phyloP scores from a whole-genome alignment of 306 rosid species.

The Mucuna pruriens region DNA sequence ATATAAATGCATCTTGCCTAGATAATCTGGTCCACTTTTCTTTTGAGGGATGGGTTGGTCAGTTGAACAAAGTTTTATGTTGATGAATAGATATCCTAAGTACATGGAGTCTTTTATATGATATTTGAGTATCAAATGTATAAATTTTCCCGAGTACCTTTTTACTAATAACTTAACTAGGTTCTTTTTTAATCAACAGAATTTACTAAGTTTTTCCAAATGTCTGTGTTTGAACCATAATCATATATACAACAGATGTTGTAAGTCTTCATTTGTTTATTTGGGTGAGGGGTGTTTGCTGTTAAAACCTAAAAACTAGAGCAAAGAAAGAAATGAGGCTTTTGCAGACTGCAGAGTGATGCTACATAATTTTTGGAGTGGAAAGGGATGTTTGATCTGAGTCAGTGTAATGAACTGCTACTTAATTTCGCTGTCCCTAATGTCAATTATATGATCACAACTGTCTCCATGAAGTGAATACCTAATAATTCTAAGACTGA shows the following conservation, averaged over 20 bases:
- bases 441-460: slow-evolving; percentile 16
- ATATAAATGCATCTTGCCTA: slow-evolving; percentile 7
- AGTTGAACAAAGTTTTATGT: slow-evolving; percentile 2
- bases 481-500: slow-evolving; percentile 8
- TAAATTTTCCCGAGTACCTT: background rate
- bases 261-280: background rate
- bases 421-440: slow-evolving; percentile 1
- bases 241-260: background rate
- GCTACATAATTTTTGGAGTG: slow-evolving; percentile 18
- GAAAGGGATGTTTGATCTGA: slow-evolving; percentile 1
- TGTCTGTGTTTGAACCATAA: slow-evolving; percentile 22
- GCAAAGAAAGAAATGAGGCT: slow-evolving; percentile 14
- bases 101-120: slow-evolving; percentile 9
- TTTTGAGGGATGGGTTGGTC: background rate
- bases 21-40: background rate
- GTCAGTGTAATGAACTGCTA: slow-evolving; percentile 27
- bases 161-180: background rate
- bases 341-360: slow-evolving; percentile 25
- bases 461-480: slow-evolving; percentile 11
- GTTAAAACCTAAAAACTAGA: background rate
- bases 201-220: slow-evolving; percentile 5
- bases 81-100: slow-evolving; percentile 24
- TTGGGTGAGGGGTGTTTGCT: slow-evolving; percentile 16
- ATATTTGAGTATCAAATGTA: slow-evolving; percentile 19
- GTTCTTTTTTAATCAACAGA: slow-evolving; percentile 2